phyloP scores from a whole-genome alignment of 176 grass and related monocot genomes.

The Cymbopogon citratus region DNA sequence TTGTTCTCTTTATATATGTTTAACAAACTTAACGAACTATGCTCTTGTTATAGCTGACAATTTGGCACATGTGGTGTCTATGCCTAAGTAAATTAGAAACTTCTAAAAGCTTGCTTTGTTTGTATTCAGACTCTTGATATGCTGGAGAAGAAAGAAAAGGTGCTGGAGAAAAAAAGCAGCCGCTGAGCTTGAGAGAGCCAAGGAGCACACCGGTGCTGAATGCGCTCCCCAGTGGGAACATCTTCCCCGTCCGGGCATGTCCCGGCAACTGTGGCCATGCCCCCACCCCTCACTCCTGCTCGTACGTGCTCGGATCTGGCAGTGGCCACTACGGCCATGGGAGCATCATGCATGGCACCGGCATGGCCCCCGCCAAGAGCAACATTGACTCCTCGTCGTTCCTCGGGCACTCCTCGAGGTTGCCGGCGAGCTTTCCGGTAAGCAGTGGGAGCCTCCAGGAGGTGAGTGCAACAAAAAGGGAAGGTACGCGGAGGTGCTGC shows the following conservation, averaged over 20 bases:
- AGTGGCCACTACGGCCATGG: constrained; percentile 91
- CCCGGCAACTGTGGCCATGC: constrained; percentile 6
- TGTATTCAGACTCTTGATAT: constrained; percentile 58
- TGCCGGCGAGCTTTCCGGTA: constrained; percentile 12
- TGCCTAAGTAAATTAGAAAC: not conserved
- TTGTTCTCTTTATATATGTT: not conserved
- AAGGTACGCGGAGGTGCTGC: constrained; percentile 58
- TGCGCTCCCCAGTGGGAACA: constrained; percentile 83
- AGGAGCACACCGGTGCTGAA: constrained; percentile 52
- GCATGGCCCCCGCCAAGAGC: constrained; percentile 16
- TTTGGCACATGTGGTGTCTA: not conserved
- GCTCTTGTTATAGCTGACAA: not conserved
- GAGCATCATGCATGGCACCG: constrained; percentile 70
- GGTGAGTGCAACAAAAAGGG: constrained; percentile 77
- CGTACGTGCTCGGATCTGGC: constrained; percentile 83
- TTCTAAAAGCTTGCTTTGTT: not conserved
- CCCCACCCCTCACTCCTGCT: constrained; percentile 49
- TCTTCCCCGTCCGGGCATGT: constrained; percentile 78
- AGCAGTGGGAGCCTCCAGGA: constrained; percentile 49
- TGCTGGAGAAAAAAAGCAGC: not conserved
- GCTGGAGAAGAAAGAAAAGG: constrained; percentile 81
- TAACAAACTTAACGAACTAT: not conserved
- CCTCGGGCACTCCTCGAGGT: constrained; percentile 18
- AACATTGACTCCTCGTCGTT: constrained; percentile 27
- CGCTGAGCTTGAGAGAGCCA: too few species aligned